A percentile compares a stretch with the other conserved stretches of the same genome.
These are phyloP conservation scores for Apiospora aurea DNA, from an alignment of 2,329 filamentous ascomycete genomes.

Conservation along the genomic window DNA sequence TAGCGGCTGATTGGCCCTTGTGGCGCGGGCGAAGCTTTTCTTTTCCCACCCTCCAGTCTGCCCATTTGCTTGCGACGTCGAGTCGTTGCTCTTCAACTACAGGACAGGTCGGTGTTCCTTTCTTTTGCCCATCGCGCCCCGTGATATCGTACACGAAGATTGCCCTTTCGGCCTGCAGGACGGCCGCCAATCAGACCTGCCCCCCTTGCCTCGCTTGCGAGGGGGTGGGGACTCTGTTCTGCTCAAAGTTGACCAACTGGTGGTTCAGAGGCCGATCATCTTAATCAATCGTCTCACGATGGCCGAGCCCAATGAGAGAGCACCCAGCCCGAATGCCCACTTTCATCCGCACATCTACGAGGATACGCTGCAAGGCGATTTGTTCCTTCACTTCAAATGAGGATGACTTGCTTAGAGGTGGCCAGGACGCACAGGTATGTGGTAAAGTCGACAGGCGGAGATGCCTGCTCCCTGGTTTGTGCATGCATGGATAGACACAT, in stretches of 20 bases:
- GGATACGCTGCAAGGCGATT: not conserved
- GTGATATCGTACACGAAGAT: not conserved
- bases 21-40: not conserved
- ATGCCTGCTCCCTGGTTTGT: not conserved
- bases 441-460: not conserved
- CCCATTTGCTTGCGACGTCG: not conserved
- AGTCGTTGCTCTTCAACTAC: not conserved
- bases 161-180: not conserved
- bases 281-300: conserved; percentile 1
- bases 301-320: not conserved
- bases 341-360: conserved; percentile 6
- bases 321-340: not conserved
- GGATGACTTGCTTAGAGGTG: not conserved
- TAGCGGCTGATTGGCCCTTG: not conserved
- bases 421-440: not conserved
- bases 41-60: not conserved
- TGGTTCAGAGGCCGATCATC: not conserved
- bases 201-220: conserved; percentile 2
- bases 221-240: not conserved
- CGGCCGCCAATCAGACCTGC: not conserved
- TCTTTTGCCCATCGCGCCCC: not conserved
- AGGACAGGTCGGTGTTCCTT: not conserved
- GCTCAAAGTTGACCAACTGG: not conserved
- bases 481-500: not conserved
- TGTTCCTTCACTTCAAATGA: not conserved